Evolutionary conservation across 1,284 basidiomycete species (phyloP).

Genomic region (Malassezia globosa): DNA sequence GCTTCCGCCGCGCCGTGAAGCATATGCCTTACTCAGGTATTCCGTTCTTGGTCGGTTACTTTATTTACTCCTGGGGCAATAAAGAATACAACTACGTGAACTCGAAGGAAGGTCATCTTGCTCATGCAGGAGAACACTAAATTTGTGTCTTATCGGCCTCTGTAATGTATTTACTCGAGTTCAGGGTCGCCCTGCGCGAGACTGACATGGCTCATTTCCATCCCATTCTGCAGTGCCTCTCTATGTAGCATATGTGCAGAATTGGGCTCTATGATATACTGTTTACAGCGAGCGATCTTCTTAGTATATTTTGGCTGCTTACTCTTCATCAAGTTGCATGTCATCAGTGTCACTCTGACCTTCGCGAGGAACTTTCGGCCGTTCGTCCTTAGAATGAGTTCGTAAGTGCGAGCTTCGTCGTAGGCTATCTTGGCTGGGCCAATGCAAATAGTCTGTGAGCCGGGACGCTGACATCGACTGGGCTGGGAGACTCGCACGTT

Average conservation of each 20-base stretch:
- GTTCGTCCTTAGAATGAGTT: no score
- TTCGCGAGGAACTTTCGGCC: no score
- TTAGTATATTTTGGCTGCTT: neutral
- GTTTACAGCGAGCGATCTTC: no score
- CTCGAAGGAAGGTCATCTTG: slow-evolving; percentile 43
- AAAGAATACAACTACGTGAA: slow-evolving; percentile 40
- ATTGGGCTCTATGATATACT: neutral
- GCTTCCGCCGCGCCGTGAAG: slow-evolving; percentile 40
- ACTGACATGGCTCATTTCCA: neutral
- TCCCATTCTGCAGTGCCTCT: neutral
- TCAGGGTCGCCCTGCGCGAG: no score
- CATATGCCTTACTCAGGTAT: slow-evolving; percentile 44
- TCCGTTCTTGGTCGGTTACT: slow-evolving; percentile 40
- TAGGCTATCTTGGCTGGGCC: no score
- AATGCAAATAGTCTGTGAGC: no score
- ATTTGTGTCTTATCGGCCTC: no score
- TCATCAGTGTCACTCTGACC: slow-evolving; percentile 1
- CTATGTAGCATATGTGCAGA: slow-evolving; percentile 4
- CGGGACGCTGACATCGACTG: no score
- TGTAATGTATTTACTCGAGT: no score
- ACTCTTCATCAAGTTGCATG: slow-evolving; percentile 6
- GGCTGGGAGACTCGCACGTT: neutral
- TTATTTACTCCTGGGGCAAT: slow-evolving; percentile 42
- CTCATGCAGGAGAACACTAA: slow-evolving; percentile 10
- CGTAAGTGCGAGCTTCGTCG: no score